Evolutionary conservation across 225 moss, liverwort and hornwort species (phyloP).

Genomic region (Sphagnum contortum): DNA sequence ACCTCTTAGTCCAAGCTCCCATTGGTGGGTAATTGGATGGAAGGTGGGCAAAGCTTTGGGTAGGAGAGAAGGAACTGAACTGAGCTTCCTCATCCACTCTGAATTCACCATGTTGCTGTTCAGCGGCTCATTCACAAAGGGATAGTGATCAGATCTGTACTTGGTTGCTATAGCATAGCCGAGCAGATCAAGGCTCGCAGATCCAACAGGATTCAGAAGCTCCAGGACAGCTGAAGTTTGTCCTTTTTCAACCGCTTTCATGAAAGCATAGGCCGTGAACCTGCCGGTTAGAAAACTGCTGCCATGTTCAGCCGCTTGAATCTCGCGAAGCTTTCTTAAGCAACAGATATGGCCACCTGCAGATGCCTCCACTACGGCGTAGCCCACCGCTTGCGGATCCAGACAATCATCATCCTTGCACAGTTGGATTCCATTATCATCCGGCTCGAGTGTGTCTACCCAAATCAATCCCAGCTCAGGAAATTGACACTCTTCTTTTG

Average conservation of each 20-base stretch:
- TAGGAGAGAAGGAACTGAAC: constrained; percentile 24
- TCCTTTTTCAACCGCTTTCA: constrained; percentile 35
- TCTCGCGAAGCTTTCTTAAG: constrained; percentile 21
- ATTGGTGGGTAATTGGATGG: no score
- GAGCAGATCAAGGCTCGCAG: constrained; percentile 28
- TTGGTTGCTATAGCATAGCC: constrained; percentile 23
- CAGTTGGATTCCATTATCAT: no score
- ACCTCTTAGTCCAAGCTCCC: constrained; percentile 19
- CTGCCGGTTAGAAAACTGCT: constrained; percentile 20
- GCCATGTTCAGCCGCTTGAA: constrained; percentile 16
- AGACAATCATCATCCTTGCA: constrained; percentile 10
- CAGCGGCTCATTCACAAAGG: constrained; percentile 21
- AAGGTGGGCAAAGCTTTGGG: constrained; percentile 16
- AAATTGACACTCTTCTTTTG: no score
- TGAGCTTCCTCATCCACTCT: constrained; percentile 15
- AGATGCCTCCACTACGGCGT: constrained; percentile 28
- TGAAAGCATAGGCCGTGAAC: constrained; percentile 30
- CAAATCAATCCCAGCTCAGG: no score
- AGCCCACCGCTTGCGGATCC: constrained; percentile 36
- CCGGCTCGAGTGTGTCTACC: no score
- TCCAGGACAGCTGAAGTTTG: constrained; percentile 36
- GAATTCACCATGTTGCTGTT: constrained; percentile 19
- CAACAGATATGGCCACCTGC: constrained; percentile 18
- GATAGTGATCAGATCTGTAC: constrained; percentile 29
- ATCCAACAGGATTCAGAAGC: constrained; percentile 27